phyloP scores from a whole-genome alignment of 495 filamentous ascomycete genomes.

The Glonium stellatum region DNA sequence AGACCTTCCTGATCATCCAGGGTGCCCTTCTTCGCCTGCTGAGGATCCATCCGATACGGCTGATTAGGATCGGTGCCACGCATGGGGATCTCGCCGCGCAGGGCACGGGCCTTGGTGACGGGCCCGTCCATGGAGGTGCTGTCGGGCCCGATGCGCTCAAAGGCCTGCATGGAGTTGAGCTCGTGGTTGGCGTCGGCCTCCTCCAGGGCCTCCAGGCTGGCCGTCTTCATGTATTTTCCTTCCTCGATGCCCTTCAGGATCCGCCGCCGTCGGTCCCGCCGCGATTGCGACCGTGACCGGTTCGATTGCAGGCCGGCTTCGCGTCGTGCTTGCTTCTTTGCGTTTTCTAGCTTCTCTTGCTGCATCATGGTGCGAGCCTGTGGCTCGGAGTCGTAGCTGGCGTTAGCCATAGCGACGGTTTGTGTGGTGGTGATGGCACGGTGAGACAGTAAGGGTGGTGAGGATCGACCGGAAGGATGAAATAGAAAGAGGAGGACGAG shows the following conservation, averaged over 20 bases:
- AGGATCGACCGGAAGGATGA: neutral
- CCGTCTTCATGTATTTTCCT: constrained; percentile 41
- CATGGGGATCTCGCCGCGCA: constrained; percentile 43
- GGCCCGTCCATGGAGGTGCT: constrained; percentile 45
- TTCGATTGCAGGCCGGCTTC: constrained; percentile 32
- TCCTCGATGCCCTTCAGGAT: constrained; percentile 32
- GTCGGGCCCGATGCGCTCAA: constrained; percentile 44
- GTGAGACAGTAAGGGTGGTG: too few relatives aligned
- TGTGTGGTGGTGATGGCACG: too few relatives aligned
- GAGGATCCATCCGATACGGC: constrained; percentile 29
- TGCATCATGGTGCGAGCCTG: constrained; percentile 35
- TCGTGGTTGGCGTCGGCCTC: constrained; percentile 40
- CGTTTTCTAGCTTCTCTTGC: constrained; percentile 32
- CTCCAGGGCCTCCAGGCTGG: constrained; percentile 38
- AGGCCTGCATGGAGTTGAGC: constrained; percentile 41
- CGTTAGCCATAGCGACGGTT: constrained; percentile 10
- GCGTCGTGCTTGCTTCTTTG: constrained; percentile 28
- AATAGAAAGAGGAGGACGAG: neutral
- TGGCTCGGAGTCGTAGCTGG: constrained; percentile 30
- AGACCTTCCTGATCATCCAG: constrained; percentile 37
- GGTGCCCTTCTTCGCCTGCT: constrained; percentile 26
- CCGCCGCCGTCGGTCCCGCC: constrained; percentile 36
- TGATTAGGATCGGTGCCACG: constrained; percentile 39
- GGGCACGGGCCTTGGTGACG: constrained; percentile 41
- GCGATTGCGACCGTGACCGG: constrained; percentile 34